phyloP scores from a whole-genome alignment of 73 alveolate species.

The Durusdinium trenchii region DNA sequence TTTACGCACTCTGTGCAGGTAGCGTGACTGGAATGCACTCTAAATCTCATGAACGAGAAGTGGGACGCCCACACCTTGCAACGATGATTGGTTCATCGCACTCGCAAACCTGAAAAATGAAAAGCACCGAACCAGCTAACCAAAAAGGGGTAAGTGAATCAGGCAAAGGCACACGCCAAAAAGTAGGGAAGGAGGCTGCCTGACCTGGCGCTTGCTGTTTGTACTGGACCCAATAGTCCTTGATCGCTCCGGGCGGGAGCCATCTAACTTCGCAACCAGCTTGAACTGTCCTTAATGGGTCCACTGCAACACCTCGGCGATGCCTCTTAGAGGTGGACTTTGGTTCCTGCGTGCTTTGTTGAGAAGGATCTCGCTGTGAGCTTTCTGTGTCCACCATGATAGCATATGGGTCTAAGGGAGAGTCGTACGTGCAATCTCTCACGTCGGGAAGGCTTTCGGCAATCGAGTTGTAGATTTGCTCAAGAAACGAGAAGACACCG shows the following conservation, averaged over 20 bases:
- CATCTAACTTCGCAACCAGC: background rate
- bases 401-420: background rate
- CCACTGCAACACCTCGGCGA: background rate
- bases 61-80: background rate
- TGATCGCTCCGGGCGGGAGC: constrained; percentile 4
- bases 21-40: background rate
- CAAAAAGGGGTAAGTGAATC: background rate
- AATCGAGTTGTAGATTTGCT: background rate
- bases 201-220: background rate
- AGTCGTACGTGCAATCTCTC: background rate
- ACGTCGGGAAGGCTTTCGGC: constrained; percentile 13
- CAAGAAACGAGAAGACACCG: background rate
- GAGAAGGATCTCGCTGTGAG: background rate
- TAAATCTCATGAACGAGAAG: background rate
- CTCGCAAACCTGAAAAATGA: no score
- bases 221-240: background rate
- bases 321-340: background rate
- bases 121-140: background rate
- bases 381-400: background rate
- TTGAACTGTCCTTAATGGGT: background rate
- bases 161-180: background rate
- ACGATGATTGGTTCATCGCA: background rate
- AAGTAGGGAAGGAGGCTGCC: background rate
- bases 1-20: background rate
- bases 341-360: background rate